These are phyloP conservation scores for Neolentinus lepideus DNA, from an alignment of 1,284 basidiomycete species.

Conservation along the genomic window DNA sequence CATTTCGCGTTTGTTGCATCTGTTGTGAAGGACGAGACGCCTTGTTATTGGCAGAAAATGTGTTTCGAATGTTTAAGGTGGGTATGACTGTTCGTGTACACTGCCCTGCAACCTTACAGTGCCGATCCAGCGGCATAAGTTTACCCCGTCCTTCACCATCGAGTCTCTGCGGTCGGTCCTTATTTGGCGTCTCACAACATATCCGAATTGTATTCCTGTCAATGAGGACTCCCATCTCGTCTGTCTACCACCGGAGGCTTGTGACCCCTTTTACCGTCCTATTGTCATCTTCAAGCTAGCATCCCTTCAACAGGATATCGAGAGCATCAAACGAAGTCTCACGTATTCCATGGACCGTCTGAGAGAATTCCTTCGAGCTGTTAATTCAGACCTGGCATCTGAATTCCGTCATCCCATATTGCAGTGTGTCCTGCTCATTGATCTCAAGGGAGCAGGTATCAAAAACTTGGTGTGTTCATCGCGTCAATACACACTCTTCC, in stretches of 20 bases:
- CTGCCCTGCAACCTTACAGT: constrained; percentile 10
- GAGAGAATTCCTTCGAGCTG: constrained; percentile 6
- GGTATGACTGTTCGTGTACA: constrained; percentile 15
- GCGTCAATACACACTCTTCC: neutral
- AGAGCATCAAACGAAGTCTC: constrained; percentile 5
- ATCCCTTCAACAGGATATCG: constrained; percentile 24
- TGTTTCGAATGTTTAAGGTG: constrained; percentile 64
- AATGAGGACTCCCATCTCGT: constrained; percentile 25
- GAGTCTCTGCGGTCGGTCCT: constrained; percentile 49
- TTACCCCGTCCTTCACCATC: constrained; percentile 55
- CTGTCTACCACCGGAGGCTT: constrained; percentile 43
- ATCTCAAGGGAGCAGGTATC: constrained; percentile 53
- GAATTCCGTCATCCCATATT: constrained; percentile 33
- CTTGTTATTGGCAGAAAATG: constrained; percentile 33
- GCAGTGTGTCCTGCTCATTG: constrained; percentile 67
- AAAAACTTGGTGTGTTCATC: constrained; percentile 44
- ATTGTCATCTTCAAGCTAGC: constrained; percentile 41
- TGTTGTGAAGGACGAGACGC: neutral
- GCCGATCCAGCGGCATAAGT: constrained; percentile 51
- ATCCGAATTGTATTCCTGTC: constrained; percentile 16
- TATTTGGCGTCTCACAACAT: constrained; percentile 50
- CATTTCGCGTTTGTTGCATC: constrained; percentile 1
- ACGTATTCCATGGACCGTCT: constrained; percentile 5
- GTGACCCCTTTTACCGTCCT: constrained; percentile 58
- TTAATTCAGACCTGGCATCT: constrained; percentile 7